These are phyloP conservation scores for Sphagnum magellanicum DNA, from an alignment of 228 moss, liverwort and hornwort species.

Conservation along the genomic window DNA sequence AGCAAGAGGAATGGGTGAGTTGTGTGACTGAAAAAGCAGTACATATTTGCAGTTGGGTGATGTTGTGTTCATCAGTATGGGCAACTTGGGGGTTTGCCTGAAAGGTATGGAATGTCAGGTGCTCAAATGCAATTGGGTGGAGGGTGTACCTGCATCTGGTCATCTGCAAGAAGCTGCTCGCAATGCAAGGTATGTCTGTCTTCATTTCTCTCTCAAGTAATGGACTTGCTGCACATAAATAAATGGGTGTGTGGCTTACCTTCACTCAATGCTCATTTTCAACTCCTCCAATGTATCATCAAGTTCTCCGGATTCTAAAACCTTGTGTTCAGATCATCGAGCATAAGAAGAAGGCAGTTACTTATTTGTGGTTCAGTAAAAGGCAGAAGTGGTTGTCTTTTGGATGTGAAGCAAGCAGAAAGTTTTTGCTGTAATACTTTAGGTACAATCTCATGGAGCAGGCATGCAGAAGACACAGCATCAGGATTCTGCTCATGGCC, in stretches of 20 bases:
- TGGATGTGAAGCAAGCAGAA: not conserved
- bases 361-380: no score
- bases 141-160: constrained; percentile 59
- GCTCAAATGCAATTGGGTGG: constrained; percentile 68
- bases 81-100: no score
- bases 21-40: not conserved
- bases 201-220: not conserved
- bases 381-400: no score
- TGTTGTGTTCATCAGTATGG: not conserved
- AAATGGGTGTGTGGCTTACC: no score
- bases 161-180: constrained; percentile 93
- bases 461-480: constrained; percentile 61
- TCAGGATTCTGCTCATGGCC: constrained; percentile 63
- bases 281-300: not conserved
- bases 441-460: constrained; percentile 83
- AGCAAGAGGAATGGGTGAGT: not conserved
- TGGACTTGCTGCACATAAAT: not conserved
- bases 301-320: no score
- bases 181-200: constrained; percentile 64
- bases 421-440: constrained; percentile 4
- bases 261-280: not conserved
- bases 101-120: constrained; percentile 69
- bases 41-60: not conserved
- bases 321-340: no score
- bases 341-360: no score